Conservation (phyloP, 768 basidiomycete genomes). For the Leccinum obscurum region DNA sequence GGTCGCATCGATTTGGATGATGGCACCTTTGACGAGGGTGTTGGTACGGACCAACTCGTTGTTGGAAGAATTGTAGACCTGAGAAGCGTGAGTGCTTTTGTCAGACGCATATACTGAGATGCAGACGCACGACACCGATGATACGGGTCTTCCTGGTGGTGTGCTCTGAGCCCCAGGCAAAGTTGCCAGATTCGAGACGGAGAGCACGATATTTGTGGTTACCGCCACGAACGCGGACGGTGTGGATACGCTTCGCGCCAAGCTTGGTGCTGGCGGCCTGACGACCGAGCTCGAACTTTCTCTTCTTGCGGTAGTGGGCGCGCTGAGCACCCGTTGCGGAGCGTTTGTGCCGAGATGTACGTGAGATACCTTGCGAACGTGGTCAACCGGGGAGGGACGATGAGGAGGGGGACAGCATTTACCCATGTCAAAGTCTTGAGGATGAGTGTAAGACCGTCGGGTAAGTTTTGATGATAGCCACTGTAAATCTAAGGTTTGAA, state of each 20-base stretch:
- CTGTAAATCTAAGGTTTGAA: constrained; percentile 39
- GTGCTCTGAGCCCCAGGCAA: constrained; percentile 97
- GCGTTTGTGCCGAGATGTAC: constrained; percentile 96
- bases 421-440: constrained; percentile 83
- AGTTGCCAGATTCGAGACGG: constrained; percentile 96
- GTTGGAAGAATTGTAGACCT: constrained; percentile 99
- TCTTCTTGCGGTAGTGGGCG: constrained; percentile 98
- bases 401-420: constrained; percentile 40
- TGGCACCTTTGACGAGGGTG: constrained; percentile 94
- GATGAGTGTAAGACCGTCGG: constrained; percentile 43
- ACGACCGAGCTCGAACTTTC: constrained; percentile 99
- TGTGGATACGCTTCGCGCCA: constrained; percentile 92
- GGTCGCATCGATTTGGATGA: constrained; percentile 97
- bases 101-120: not conserved
- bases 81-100: constrained; percentile 10
- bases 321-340: constrained; percentile 90
- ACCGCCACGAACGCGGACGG: constrained; percentile 93
- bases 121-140: constrained; percentile 82
- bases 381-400: constrained; percentile 9
- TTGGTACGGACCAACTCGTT: constrained; percentile 99
- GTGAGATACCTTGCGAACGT: constrained; percentile 82
- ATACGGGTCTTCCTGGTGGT: constrained; percentile 94
- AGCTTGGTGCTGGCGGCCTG: constrained; percentile 98
- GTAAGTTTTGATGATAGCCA: constrained; percentile 55
- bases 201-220: constrained; percentile 95